phyloP scores from a whole-genome alignment of 768 basidiomycete genomes.

The Collybiopsis luxurians region DNA sequence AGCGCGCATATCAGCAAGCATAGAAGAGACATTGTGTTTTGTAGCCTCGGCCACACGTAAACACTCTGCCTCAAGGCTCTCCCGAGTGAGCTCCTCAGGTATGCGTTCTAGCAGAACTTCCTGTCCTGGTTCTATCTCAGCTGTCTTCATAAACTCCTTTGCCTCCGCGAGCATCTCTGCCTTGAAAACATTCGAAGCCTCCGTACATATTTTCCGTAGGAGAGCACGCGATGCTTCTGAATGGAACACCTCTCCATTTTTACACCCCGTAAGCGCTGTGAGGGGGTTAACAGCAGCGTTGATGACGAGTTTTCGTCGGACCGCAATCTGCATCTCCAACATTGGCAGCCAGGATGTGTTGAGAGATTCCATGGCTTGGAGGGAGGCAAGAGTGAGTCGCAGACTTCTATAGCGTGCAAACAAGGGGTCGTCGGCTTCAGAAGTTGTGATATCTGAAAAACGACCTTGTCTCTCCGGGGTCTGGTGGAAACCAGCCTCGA shows the following conservation, averaged over 20 bases:
- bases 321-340: slow-evolving; percentile 58
- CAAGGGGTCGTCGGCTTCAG: slow-evolving; percentile 30
- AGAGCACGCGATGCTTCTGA: slow-evolving; percentile 42
- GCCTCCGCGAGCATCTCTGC: slow-evolving; percentile 45
- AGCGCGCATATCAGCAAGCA: slow-evolving; percentile 66
- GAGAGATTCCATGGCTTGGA: slow-evolving; percentile 56
- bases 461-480: slow-evolving; percentile 34
- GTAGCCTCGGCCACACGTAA: slow-evolving; percentile 57
- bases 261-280: slow-evolving; percentile 75
- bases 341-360: slow-evolving; percentile 64
- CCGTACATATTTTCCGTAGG: slow-evolving; percentile 56
- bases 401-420: slow-evolving; percentile 55
- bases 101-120: slow-evolving; percentile 32
- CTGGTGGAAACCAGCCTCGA: slow-evolving; percentile 50
- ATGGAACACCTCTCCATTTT: slow-evolving; percentile 72
- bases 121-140: slow-evolving; percentile 9
- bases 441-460: slow-evolving; percentile 50
- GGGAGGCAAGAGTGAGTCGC: slow-evolving; percentile 62
- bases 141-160: slow-evolving; percentile 24
- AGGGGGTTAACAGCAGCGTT: slow-evolving; percentile 85
- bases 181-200: slow-evolving; percentile 63
- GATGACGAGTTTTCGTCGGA: slow-evolving; percentile 80
- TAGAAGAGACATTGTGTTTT: slow-evolving; percentile 72
- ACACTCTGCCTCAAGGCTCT: slow-evolving; percentile 54
- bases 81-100: slow-evolving; percentile 42